Base-by-base conservation (phyloP, 345 rosid species). In the Brassica juncea region DNA sequence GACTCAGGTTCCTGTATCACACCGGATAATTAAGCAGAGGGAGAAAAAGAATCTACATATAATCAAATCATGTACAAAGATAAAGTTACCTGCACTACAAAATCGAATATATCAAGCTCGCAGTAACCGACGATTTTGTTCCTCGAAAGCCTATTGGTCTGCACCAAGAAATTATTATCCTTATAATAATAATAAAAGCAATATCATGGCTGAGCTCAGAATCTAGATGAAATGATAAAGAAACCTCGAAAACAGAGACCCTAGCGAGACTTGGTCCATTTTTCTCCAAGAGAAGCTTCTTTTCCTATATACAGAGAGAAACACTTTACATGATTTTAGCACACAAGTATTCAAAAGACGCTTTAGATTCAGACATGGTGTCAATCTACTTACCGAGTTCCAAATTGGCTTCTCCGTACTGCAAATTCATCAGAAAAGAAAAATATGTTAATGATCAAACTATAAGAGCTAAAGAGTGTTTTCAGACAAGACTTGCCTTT, bases 381-480 rank as follows among this genome's bases (percentile, higher is more conserved):
- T 58, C 0, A 25, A 71, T 57, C 71, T 49, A 86, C 91, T 89
- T 84, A 92, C 99, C 28, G 94, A 87, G 70, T 91, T 92, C 99
- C 99, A 94, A 31, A 75, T 70, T 8, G 99, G 99, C 58, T 83
- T 90, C 52, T 92, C 92, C 15, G 97, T 92, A 54, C 99, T 94
- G 92, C 77, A 88, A 32, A 70, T 68, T 72, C 83, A 84, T 47
- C 21, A 54, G 35, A 76, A 76, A 12, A n/a, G 19, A 47, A 47
- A 34, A 8, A 70, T 21, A 0, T 12, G 9, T 49, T 28, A 70
- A 70, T 49, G 57, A 52, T 42, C 52, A 71, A 71, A 64, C 14
- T 34, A 64, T 23, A 61, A 23, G 25, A 23, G 25, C 25, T 23
- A 23, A 23, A 23, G 25, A 23, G 25, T 23, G 25, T 23, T 23